phyloP scores from a whole-genome alignment of 164 flowering plant genomes.

The Pachysandra terminalis region DNA sequence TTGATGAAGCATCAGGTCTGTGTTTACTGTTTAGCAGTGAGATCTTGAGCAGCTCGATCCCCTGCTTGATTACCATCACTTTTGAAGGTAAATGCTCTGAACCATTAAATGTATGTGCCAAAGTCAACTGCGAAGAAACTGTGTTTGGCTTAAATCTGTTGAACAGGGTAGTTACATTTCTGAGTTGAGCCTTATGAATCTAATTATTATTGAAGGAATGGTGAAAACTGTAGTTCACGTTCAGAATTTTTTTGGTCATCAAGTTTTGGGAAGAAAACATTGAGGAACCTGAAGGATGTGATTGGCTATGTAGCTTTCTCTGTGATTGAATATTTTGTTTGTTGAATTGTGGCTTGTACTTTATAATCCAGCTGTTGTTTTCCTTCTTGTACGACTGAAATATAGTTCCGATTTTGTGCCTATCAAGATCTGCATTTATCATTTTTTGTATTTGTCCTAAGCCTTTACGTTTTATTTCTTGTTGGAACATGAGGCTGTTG shows the following conservation, averaged over 20 bases:
- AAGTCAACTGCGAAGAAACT: slow-evolving; percentile 91
- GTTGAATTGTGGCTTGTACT: not conserved
- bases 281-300: not conserved
- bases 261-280: not conserved
- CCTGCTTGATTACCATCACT: slow-evolving; percentile 60
- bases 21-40: slow-evolving; percentile 77
- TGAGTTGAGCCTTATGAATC: slow-evolving; percentile 38
- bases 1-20: slow-evolving; percentile 81
- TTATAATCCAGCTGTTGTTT: too few species aligned
- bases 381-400: too few species aligned
- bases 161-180: slow-evolving; percentile 69
- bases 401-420: too few species aligned
- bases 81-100: slow-evolving; percentile 78
- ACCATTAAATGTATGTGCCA: slow-evolving; percentile 52
- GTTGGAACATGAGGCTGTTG: too few species aligned
- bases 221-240: not conserved
- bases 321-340: not conserved
- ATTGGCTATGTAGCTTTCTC: too few species aligned
- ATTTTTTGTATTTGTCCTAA: too few species aligned
- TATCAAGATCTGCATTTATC: too few species aligned
- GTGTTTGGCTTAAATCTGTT: slow-evolving; percentile 86
- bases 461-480: too few species aligned
- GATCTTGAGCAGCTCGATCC: slow-evolving; percentile 67
- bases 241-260: not conserved
- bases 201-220: not conserved